A percentile compares a stretch with the other conserved stretches of the same genome.
These are phyloP conservation scores for Phaeoacremonium minimum DNA, from an alignment of 2,329 filamentous ascomycete genomes.

Conservation along the genomic window DNA sequence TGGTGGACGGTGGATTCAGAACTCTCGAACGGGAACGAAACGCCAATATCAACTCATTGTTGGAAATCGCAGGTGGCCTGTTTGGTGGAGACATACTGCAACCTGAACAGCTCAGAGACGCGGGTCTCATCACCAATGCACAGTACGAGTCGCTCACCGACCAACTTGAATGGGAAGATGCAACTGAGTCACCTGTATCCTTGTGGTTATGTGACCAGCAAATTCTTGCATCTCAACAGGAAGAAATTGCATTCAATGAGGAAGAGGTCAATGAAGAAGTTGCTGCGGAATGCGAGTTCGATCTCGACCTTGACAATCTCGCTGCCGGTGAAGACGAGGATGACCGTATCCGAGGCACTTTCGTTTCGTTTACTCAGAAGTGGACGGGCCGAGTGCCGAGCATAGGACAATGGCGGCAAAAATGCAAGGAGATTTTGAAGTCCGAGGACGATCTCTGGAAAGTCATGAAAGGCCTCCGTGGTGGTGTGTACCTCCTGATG, in stretches of 20 bases:
- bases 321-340: conserved; percentile 26
- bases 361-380: conserved; percentile 33
- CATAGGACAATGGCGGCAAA: conserved; percentile 9
- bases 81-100: conserved; percentile 42
- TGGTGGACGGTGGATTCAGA: conserved; percentile 15
- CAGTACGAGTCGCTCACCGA: conserved; percentile 61
- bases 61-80: conserved; percentile 31
- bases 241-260: conserved; percentile 3
- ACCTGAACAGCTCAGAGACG: conserved; percentile 45
- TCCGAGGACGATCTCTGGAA: conserved; percentile 51
- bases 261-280: conserved; percentile 43
- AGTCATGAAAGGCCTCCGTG: conserved; percentile 51
- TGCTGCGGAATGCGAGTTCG: conserved; percentile 47
- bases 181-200: conserved; percentile 14
- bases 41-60: conserved; percentile 27
- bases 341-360: conserved; percentile 39
- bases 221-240: conserved; percentile 21
- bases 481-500: conserved; percentile 63
- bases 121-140: conserved; percentile 54
- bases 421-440: conserved; percentile 10
- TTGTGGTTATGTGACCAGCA: conserved; percentile 54
- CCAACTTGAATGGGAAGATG: conserved; percentile 30
- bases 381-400: conserved; percentile 27
- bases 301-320: conserved; percentile 31
- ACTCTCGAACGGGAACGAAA: conserved; percentile 20